Percentiles rank a stretch among this genome's conserved stretches.
These are phyloP conservation scores for Colletotrichum trifolii DNA, from an alignment of 2,329 filamentous ascomycete genomes.

Conservation along the genomic window DNA sequence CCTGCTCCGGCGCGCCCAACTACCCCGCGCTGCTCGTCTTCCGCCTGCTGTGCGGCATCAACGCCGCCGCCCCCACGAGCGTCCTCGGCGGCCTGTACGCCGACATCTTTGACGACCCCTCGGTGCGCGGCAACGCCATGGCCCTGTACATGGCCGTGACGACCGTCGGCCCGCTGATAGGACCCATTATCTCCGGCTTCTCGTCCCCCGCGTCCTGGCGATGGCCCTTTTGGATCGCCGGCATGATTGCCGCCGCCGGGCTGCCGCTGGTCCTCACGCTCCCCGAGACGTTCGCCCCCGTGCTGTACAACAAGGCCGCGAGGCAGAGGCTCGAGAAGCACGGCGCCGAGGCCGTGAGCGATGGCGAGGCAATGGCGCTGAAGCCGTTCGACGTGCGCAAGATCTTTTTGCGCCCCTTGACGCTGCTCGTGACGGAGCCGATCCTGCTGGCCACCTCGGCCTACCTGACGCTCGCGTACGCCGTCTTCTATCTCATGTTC, in stretches of 20 bases:
- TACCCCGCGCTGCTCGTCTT: conserved; percentile 56
- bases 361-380: conserved; percentile 48
- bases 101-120: conserved; percentile 47
- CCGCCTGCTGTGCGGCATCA: conserved; percentile 48
- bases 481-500: conserved; percentile 64
- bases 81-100: conserved; percentile 48
- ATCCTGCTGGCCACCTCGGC: conserved; percentile 60
- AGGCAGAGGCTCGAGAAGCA: conserved; percentile 60
- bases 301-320: conserved; percentile 62
- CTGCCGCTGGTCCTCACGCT: conserved; percentile 49
- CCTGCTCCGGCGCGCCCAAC: conserved; percentile 53
- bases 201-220: conserved; percentile 55
- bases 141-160: conserved; percentile 50
- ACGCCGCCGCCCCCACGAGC: conserved; percentile 48
- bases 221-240: conserved; percentile 54
- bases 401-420: conserved; percentile 61
- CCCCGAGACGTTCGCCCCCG: conserved; percentile 61
- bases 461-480: conserved; percentile 63
- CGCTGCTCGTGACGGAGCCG: conserved; percentile 59
- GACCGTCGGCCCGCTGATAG: conserved; percentile 52
- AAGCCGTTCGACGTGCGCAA: conserved; percentile 52
- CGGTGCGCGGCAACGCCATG: conserved; percentile 46
- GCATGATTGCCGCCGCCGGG: conserved; percentile 43
- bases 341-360: conserved; percentile 45
- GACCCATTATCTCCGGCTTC: conserved; percentile 64